Evolutionary conservation across 1,284 basidiomycete species (phyloP).

Genomic region (Cutaneotrichosporon sp.): DNA sequence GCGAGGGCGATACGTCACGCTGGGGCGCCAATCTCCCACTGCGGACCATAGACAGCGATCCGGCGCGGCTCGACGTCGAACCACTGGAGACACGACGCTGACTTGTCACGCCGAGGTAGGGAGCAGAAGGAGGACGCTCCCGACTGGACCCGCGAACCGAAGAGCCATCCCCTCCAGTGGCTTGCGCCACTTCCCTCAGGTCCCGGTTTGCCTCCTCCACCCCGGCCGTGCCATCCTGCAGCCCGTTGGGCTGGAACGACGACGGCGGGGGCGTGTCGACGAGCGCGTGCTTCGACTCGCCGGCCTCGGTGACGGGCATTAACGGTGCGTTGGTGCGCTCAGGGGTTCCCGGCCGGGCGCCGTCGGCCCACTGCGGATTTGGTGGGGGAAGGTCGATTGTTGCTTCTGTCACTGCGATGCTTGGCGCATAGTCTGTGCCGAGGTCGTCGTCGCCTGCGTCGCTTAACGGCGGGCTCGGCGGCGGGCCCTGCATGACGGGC

Average conservation of each 20-base stretch:
- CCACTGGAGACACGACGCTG: conserved; percentile 23
- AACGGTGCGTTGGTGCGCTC: neutral
- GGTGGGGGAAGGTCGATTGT: conserved; percentile 3
- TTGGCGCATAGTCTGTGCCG: conserved; percentile 11
- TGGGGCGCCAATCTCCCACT: conserved; percentile 34
- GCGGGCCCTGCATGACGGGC: conserved; percentile 44
- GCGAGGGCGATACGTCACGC: conserved; percentile 14
- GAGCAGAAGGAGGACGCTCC: conserved; percentile 4
- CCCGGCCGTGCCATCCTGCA: neutral
- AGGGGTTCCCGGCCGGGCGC: neutral
- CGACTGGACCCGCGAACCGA: neutral
- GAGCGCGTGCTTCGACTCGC: conserved; percentile 17
- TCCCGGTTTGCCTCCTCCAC: conserved; percentile 17
- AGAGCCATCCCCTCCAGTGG: neutral
- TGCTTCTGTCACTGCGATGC: conserved; percentile 18
- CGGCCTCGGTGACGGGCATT: conserved; percentile 19
- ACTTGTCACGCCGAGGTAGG: conserved; percentile 17
- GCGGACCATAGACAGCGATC: conserved; percentile 44
- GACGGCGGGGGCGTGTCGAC: neutral
- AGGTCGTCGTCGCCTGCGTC: conserved; percentile 25
- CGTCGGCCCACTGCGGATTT: neutral
- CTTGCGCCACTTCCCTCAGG: conserved; percentile 11
- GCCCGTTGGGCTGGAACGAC: neutral
- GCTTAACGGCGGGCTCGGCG: conserved; percentile 50
- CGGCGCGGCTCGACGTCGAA: conserved; percentile 42